Percentiles rank a stretch among this genome's conserved stretches.
phyloP scores from a whole-genome alignment of 768 basidiomycete genomes.

The Amanita pallidorosea region DNA sequence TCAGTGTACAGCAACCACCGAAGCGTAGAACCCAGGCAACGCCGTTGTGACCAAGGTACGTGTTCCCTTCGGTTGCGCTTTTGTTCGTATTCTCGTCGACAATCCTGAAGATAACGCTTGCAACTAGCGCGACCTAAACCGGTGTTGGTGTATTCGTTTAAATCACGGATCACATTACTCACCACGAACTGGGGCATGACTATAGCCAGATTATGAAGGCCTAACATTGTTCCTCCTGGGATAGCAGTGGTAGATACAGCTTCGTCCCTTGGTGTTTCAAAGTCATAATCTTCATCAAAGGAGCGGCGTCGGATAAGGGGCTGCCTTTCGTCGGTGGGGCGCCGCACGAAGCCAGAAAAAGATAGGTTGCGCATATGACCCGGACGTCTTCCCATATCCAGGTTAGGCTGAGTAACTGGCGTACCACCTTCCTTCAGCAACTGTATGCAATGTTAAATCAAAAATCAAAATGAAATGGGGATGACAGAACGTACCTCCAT shows the following conservation, averaged over 20 bases:
- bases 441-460: slow-evolving; percentile 21
- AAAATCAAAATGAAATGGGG: background rate
- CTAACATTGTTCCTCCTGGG: slow-evolving; percentile 85
- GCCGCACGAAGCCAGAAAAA: slow-evolving; percentile 27
- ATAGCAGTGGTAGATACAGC: slow-evolving; percentile 33
- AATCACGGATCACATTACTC: slow-evolving; percentile 20
- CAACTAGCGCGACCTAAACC: slow-evolving; percentile 71
- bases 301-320: slow-evolving; percentile 55
- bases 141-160: slow-evolving; percentile 8
- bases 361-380: slow-evolving; percentile 46
- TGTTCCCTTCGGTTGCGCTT: slow-evolving; percentile 34
- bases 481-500: slow-evolving; percentile 63
- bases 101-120: slow-evolving; percentile 75
- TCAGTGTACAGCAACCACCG: slow-evolving; percentile 79
- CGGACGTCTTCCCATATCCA: slow-evolving; percentile 21
- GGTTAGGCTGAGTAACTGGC: slow-evolving; percentile 21
- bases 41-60: slow-evolving; percentile 76
- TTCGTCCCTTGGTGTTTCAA: slow-evolving; percentile 24
- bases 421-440: slow-evolving; percentile 56
- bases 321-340: slow-evolving; percentile 33
- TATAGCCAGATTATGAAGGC: slow-evolving; percentile 92
- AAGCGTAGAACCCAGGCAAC: slow-evolving; percentile 93
- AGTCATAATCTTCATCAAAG: slow-evolving; percentile 30
- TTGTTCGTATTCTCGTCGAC: slow-evolving; percentile 51
- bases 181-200: slow-evolving; percentile 93